Evolutionary conservation across 495 filamentous ascomycete genomes (phyloP), one percentile per base, ranked within the genome.

Genomic region (Evernia prunastri): DNA sequence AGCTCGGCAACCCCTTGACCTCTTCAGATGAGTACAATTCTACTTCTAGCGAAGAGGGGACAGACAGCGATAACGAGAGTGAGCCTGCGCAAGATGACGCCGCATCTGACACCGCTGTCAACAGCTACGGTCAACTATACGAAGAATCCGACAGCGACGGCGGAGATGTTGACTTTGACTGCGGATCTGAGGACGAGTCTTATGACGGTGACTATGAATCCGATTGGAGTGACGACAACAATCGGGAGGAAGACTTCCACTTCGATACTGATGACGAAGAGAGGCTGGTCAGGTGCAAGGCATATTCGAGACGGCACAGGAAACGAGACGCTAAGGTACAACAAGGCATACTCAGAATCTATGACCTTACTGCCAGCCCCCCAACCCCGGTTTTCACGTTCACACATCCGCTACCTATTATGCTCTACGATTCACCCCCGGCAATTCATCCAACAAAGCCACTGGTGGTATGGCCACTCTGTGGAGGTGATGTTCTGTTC

Each of bases 401-500:
- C 15, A 31, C 51, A 25, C 45, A 63, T 33, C 36, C 9, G 13
- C 33, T 60, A 11, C 45, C 56, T 12, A 15, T 31, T 12, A 36
- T 37, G 11, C 29, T 65, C 31, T 39, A 59, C 33, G 36, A 54
- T 17, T 65, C 63, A 27, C 63, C 63, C 3, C 63, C 63, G 13
- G 63, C 51, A 23, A 42, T 65, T 7, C 63, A 65, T 60, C 63
- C 63, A 9, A 37, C 58, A 10, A 37, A 54, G 11, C 35, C 63
- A 12, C 45, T 65, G 7, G 47, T 65, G 3, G 63, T 60, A 35
- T 65, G 63, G 63, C 63, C 63, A 3, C 56, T 65, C 10, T 45
- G 58, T 40, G 57, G 58, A 25, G 57, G 57, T 15, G 63, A 65
- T 25, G 31, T 65, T 35, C 45, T 65, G 1, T 65, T 65, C 37